A percentile compares a stretch with the other conserved stretches of the same genome.
These are phyloP conservation scores for Melanogaster broomeanus DNA, from an alignment of 768 basidiomycete genomes.

Conservation along the genomic window DNA sequence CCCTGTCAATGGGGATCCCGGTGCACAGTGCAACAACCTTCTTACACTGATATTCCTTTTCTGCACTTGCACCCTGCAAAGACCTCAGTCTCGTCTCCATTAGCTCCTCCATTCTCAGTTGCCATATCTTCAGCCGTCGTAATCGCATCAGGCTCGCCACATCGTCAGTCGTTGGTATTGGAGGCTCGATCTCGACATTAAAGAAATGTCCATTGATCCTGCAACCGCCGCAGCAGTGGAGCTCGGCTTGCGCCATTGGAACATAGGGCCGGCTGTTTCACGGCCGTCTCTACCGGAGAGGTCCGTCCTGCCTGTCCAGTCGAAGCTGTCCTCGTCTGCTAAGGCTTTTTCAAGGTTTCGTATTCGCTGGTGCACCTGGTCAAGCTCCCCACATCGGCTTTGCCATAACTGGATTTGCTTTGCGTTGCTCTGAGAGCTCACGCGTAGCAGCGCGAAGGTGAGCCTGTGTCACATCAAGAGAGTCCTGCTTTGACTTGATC, in stretches of 20 bases:
- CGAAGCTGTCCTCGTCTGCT: conserved; percentile 76
- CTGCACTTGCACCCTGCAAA: conserved; percentile 78
- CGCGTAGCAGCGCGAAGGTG: conserved; percentile 89
- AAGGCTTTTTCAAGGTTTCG: conserved; percentile 84
- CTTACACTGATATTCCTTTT: conserved; percentile 90
- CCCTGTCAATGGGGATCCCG: conserved; percentile 81
- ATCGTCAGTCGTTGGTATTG: conserved; percentile 62
- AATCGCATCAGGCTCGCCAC: conserved; percentile 65
- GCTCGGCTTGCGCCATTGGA: conserved; percentile 65
- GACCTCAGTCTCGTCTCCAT: conserved; percentile 68
- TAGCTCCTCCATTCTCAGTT: conserved; percentile 73
- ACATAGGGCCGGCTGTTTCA: conserved; percentile 49
- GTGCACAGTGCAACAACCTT: conserved; percentile 90
- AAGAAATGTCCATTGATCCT: conserved; percentile 62
- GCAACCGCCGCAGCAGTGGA: conserved; percentile 69
- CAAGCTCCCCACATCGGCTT: conserved; percentile 70
- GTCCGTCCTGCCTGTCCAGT: conserved; percentile 82
- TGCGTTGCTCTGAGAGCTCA: conserved; percentile 87
- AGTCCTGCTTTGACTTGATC: conserved; percentile 83
- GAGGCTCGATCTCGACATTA: conserved; percentile 72
- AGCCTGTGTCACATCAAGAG: conserved; percentile 83
- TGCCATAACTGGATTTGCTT: conserved; percentile 82
- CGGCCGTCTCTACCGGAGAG: conserved; percentile 41
- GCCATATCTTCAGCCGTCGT: conserved; percentile 81
- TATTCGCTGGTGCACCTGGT: conserved; percentile 77